A percentile compares a stretch with the other conserved stretches of the same genome.
phyloP scores from a whole-genome alignment of 208 protist species.

The Angomonas deanei region DNA sequence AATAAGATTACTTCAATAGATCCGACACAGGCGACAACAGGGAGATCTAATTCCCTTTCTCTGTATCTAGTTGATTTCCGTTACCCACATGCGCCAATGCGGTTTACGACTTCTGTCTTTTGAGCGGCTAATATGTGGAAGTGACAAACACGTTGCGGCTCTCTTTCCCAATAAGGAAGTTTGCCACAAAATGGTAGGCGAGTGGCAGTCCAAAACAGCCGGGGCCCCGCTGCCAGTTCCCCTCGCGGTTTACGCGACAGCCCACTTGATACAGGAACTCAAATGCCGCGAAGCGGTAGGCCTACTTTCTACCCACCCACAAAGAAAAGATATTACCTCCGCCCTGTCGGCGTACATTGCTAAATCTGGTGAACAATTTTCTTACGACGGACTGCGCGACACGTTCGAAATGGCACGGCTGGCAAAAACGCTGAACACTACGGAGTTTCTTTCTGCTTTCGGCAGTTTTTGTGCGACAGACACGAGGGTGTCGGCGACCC shows the following conservation, averaged over 20 bases:
- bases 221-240: slow-evolving; percentile 42
- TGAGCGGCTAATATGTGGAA: slow-evolving; percentile 48
- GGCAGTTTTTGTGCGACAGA: background rate
- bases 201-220: slow-evolving; percentile 15
- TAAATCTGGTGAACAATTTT: slow-evolving; percentile 6
- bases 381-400: slow-evolving; percentile 18
- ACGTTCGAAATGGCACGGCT: slow-evolving; percentile 23
- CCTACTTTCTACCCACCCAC: slow-evolving; percentile 38
- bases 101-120: slow-evolving; percentile 46
- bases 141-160: slow-evolving; percentile 5
- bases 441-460: background rate
- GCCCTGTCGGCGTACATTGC: slow-evolving; percentile 16
- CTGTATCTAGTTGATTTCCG: slow-evolving; percentile 4
- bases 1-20: no score
- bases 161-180: background rate
- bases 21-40: no score
- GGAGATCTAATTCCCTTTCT: no score
- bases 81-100: slow-evolving; percentile 18
- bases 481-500: background rate
- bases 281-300: slow-evolving; percentile 28
- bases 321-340: slow-evolving; percentile 12
- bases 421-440: background rate
- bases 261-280: slow-evolving; percentile 17
- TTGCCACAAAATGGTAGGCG: background rate
- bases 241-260: slow-evolving; percentile 32